A percentile compares a stretch with the other conserved stretches of the same genome.
phyloP scores from a whole-genome alignment of 192 early-diverging fungal genomes.

The Entrophospora sp. region DNA sequence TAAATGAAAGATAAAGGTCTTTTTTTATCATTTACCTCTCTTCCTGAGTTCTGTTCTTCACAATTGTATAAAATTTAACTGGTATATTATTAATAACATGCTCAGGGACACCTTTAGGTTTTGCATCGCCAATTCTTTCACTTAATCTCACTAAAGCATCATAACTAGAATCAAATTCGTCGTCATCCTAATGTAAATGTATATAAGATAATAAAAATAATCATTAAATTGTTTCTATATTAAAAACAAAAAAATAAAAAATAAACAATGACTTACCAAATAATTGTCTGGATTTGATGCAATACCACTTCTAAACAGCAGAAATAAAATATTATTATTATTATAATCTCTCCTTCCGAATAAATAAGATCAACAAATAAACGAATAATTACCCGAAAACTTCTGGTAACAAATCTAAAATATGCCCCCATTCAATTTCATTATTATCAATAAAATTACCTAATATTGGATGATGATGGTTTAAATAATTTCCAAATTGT shows the following conservation, averaged over 20 bases:
- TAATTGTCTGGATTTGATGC: constrained; percentile 21
- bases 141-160: constrained; percentile 24
- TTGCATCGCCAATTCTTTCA: constrained; percentile 28
- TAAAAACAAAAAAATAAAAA: background rate
- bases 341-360: background rate
- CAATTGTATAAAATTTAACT: background rate
- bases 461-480: constrained; percentile 18
- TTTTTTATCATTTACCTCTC: too few species aligned
- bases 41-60: background rate
- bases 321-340: background rate
- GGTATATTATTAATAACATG: constrained; percentile 9
- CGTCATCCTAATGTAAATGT: constrained; percentile 23
- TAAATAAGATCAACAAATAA: background rate
- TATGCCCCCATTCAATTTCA: constrained; percentile 15
- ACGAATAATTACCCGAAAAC: background rate
- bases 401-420: constrained; percentile 13
- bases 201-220: background rate
- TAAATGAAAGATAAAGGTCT: too few species aligned
- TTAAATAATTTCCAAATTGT: background rate
- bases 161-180: constrained; percentile 29
- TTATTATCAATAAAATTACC: constrained; percentile 7
- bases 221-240: background rate
- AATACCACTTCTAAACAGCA: constrained; percentile 15
- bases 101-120: constrained; percentile 26
- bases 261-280: constrained; percentile 1